Conservation (phyloP, 345 rosid species). For the Arabis hirsuta region DNA sequence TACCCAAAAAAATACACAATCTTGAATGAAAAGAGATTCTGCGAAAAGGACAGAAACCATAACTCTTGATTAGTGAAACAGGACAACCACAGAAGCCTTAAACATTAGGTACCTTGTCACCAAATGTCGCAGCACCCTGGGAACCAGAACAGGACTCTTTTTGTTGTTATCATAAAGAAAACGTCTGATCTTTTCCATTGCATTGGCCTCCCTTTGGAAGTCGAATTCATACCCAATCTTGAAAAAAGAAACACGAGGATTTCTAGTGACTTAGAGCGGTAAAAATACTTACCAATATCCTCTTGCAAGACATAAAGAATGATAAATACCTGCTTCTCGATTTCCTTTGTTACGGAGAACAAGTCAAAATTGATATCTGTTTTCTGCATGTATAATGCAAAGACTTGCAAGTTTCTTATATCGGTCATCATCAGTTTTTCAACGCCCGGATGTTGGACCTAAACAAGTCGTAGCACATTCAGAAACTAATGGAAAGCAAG, state of each 20-base stretch:
- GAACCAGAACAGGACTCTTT: constrained; percentile 82
- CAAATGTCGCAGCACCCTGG: constrained; percentile 59
- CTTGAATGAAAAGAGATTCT: not conserved
- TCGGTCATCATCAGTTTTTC: constrained; percentile 93
- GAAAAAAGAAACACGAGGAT: constrained; percentile 31
- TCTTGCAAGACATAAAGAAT: constrained; percentile 13
- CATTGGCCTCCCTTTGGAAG: constrained; percentile 81
- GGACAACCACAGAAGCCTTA: not conserved
- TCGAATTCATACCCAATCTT: constrained; percentile 97
- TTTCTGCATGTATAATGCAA: constrained; percentile 91
- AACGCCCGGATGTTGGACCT: constrained; percentile 99
- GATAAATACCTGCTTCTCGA: constrained; percentile 85
- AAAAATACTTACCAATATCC: not conserved
- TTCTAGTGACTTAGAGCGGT: not conserved
- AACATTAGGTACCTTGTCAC: constrained; percentile 66
- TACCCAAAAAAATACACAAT: not conserved
- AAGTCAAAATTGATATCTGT: constrained; percentile 91
- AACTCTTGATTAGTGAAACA: constrained; percentile 11
- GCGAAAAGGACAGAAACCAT: not conserved
- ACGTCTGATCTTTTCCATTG: constrained; percentile 79
- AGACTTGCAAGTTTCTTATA: constrained; percentile 85
- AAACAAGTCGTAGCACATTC: constrained; percentile 39
- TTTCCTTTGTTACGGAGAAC: constrained; percentile 82
- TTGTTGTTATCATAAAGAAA: constrained; percentile 80
- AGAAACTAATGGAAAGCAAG: constrained; percentile 17